Conservation (phyloP, 2,329 filamentous ascomycete species). For the Didymella pomorum region DNA sequence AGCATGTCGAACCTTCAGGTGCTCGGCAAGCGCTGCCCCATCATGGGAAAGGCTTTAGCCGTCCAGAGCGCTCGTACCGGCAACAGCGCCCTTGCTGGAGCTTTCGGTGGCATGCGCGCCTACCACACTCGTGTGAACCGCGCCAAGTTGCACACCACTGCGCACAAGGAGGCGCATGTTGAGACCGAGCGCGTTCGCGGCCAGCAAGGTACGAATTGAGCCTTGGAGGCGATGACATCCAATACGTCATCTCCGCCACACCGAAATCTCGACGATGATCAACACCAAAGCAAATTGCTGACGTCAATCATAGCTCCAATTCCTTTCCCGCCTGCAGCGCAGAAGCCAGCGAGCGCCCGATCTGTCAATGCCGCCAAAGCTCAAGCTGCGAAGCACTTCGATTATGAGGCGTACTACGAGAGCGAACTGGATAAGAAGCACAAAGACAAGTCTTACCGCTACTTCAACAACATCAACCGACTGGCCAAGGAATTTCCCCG, state of each 20-base stretch:
- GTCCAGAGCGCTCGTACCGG: conserved; percentile 71
- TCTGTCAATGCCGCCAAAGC: conserved; percentile 51
- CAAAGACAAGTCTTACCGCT: conserved; percentile 99
- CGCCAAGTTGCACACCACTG: conserved; percentile 82
- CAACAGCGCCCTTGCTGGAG: conserved; percentile 57
- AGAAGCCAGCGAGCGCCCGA: conserved; percentile 35
- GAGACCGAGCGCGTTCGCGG: conserved; percentile 59
- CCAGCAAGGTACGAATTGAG: conserved; percentile 53
- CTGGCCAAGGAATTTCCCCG: conserved; percentile 95
- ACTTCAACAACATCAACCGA: conserved; percentile 99
- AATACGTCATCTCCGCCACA: conserved; percentile 17
- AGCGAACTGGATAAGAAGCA: conserved; percentile 96
- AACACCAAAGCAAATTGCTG: conserved; percentile 5
- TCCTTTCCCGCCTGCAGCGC: conserved; percentile 41
- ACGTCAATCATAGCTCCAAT: conserved; percentile 31
- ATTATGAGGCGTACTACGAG: conserved; percentile 91
- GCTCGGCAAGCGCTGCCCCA: conserved; percentile 90
- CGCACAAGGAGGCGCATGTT: conserved; percentile 78
- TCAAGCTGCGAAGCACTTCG: conserved; percentile 70
- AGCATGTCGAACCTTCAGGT: conserved; percentile 98
- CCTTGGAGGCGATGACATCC: neutral
- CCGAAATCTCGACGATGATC: conserved; percentile 3
- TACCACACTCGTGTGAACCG: conserved; percentile 64
- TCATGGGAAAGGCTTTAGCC: conserved; percentile 97
- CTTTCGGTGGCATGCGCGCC: conserved; percentile 59